These are phyloP conservation scores for Zygoascus sp. DNA, from an alignment of 1,139 yeast species.

Conservation along the genomic window DNA sequence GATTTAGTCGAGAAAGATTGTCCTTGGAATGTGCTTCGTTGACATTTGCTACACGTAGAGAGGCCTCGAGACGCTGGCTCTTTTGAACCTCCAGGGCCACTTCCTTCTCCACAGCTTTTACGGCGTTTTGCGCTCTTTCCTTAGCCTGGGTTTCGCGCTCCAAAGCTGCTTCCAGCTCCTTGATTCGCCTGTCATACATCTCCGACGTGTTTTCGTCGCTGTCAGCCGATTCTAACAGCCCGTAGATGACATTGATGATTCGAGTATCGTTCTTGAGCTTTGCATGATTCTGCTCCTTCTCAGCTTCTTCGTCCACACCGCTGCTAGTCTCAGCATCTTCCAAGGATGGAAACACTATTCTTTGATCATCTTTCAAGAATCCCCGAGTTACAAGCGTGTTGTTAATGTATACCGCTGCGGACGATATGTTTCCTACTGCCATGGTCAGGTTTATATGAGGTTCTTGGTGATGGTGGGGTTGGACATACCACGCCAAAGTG, in stretches of 20 bases:
- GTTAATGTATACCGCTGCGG: slow-evolving; percentile 29
- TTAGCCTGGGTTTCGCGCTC: slow-evolving; percentile 13
- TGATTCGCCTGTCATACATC: slow-evolving; percentile 10
- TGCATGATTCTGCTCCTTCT: neutral
- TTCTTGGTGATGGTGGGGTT: too few species aligned
- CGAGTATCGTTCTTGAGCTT: slow-evolving; percentile 23
- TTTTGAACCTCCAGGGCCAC: slow-evolving; percentile 14
- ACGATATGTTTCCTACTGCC: slow-evolving; percentile 19
- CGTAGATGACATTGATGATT: slow-evolving; percentile 28
- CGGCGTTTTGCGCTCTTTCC: slow-evolving; percentile 15
- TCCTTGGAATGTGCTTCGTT: slow-evolving; percentile 11
- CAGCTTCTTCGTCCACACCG: neutral
- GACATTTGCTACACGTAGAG: slow-evolving; percentile 15
- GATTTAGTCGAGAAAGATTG: slow-evolving; percentile 13
- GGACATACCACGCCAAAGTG: too few species aligned
- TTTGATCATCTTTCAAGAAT: slow-evolving; percentile 25
- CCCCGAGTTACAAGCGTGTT: slow-evolving; percentile 29
- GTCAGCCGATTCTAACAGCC: slow-evolving; percentile 27
- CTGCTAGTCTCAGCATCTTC: neutral
- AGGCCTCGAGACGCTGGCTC: slow-evolving; percentile 17
- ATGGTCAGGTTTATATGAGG: slow-evolving; percentile 6
- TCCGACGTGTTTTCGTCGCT: slow-evolving; percentile 21
- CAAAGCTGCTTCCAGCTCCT: slow-evolving; percentile 19
- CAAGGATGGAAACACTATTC: slow-evolving; percentile 20
- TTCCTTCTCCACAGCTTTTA: slow-evolving; percentile 20